A percentile compares a stretch with the other conserved stretches of the same genome.
Conservation (phyloP, 257 asterid species). For the Fraxinus excelsior region DNA sequence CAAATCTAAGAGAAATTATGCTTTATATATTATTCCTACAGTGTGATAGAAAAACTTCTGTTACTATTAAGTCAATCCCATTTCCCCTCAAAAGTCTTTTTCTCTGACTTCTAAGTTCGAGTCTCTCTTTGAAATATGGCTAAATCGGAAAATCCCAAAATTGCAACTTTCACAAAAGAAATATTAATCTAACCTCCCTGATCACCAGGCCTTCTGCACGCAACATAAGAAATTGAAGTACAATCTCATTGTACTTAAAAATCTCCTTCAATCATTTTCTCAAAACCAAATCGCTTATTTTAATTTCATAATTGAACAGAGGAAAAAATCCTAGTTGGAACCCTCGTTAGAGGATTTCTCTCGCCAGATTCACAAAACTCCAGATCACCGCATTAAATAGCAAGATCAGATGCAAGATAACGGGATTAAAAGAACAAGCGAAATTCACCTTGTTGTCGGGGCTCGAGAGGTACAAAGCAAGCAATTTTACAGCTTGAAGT, state of each 20-base stretch:
- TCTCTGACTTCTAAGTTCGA: too few species aligned
- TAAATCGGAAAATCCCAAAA: not conserved
- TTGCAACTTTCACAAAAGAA: not conserved
- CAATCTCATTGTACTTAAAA: not conserved
- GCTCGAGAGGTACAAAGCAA: conserved; percentile 71
- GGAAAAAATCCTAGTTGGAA: conserved; percentile 3
- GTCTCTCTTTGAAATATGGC: not conserved
- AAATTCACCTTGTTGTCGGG: conserved; percentile 68
- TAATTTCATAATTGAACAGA: conserved; percentile 2
- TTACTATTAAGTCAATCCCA: not conserved
- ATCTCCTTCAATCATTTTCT: conserved; percentile 3
- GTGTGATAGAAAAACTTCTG: not conserved
- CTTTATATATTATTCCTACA: not conserved
- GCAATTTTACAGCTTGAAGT: conserved; percentile 94
- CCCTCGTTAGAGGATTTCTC: not conserved
- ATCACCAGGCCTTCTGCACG: not conserved
- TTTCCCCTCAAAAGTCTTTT: not conserved
- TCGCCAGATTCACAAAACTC: conserved; percentile 28
- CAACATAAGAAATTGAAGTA: not conserved
- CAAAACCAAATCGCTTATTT: not conserved
- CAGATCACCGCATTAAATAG: not conserved
- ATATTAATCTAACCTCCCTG: not conserved
- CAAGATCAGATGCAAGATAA: not conserved
- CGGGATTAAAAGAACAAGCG: not conserved
- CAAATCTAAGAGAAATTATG: conserved; percentile 1